Conservation (phyloP, 192 early-diverging fungal genomes). For the Backusella luteola region DNA sequence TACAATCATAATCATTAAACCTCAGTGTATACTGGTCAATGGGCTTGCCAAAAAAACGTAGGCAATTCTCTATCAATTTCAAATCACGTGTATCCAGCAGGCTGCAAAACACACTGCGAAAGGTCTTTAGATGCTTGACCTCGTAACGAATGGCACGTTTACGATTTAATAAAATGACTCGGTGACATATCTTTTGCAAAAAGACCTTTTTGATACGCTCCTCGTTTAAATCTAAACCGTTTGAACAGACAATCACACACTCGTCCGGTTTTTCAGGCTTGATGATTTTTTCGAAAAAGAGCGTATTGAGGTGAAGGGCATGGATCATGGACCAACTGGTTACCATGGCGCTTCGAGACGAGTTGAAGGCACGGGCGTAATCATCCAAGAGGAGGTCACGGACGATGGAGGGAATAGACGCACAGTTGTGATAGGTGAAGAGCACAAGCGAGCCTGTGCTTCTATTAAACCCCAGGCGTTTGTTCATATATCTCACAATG, state of each 20-base stretch:
- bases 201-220: background rate
- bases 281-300: background rate
- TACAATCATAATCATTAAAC: constrained; percentile 10
- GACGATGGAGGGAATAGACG: background rate
- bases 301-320: constrained; percentile 2
- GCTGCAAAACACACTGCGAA: background rate
- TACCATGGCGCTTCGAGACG: background rate
- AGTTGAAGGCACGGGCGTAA: background rate
- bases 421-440: constrained; percentile 1
- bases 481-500: background rate
- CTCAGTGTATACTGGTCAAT: background rate
- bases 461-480: background rate
- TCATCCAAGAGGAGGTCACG: background rate
- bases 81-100: background rate
- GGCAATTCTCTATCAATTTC: background rate
- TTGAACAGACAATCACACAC: background rate
- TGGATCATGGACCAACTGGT: constrained; percentile 13
- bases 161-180: background rate
- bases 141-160: background rate
- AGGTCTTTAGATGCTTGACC: background rate
- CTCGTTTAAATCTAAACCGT: background rate
- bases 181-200: background rate
- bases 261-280: background rate
- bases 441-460: background rate
- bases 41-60: background rate